phyloP scores from a whole-genome alignment of 495 filamentous ascomycete species.

The Parathielavia hyrcaniae region DNA sequence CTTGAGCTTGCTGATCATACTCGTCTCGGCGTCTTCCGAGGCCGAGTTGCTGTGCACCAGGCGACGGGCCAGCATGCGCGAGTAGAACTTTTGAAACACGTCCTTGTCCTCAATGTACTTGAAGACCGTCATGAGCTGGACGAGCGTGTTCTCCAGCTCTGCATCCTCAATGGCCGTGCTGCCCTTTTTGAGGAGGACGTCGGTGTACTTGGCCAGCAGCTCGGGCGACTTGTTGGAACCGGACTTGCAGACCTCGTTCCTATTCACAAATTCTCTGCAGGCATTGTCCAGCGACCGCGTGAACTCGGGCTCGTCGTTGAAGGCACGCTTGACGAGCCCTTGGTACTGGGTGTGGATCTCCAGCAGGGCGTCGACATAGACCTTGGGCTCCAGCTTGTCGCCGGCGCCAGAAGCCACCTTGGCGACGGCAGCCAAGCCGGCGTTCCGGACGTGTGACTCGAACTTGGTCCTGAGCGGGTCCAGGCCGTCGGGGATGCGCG shows the following conservation, averaged over 20 bases:
- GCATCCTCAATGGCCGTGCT: constrained; percentile 85
- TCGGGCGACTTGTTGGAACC: constrained; percentile 91
- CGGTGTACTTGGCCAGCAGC: constrained; percentile 91
- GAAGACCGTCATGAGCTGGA: constrained; percentile 99
- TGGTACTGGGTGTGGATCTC: constrained; percentile 93
- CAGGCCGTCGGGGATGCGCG: constrained; percentile 83
- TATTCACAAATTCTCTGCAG: constrained; percentile 95
- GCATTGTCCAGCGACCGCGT: constrained; percentile 95
- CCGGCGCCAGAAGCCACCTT: constrained; percentile 77
- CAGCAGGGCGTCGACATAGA: constrained; percentile 90
- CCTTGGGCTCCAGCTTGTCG: constrained; percentile 88
- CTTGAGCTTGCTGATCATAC: constrained; percentile 99
- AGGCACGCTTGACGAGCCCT: constrained; percentile 82
- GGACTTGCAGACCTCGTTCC: constrained; percentile 88
- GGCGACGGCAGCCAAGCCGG: constrained; percentile 78
- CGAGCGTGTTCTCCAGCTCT: constrained; percentile 81
- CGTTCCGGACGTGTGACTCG: constrained; percentile 86
- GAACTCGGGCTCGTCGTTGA: constrained; percentile 93
- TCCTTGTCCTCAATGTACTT: constrained; percentile 99
- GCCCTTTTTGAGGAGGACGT: constrained; percentile 87
- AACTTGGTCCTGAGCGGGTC: constrained; percentile 86
- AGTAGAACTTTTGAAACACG: constrained; percentile 99
- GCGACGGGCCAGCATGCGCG: constrained; percentile 89
- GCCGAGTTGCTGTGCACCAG: constrained; percentile 91
- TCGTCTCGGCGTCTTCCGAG: constrained; percentile 94